Conservation (phyloP, 75 land plant species). For the Pinus albicaulis region DNA sequence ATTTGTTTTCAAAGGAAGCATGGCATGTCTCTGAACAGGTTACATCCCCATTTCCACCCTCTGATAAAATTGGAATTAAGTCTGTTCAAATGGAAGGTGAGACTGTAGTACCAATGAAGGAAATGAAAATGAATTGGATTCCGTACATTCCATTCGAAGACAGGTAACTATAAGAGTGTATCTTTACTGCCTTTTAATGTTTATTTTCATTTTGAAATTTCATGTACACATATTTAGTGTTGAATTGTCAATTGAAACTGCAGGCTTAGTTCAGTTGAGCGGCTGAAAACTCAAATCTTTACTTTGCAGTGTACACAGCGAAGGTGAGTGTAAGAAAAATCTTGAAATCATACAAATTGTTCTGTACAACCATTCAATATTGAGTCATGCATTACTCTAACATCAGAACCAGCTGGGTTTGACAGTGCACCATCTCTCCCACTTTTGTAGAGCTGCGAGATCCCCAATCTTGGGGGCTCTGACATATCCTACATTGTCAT, state of each 20-base stretch:
- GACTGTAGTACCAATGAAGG: slow-evolving; percentile 89
- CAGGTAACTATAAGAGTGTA: slow-evolving; percentile 36
- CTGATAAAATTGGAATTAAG: slow-evolving; percentile 95
- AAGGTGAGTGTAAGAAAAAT: slow-evolving; percentile 36
- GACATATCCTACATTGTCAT: too few species aligned
- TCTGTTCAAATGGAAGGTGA: slow-evolving; percentile 95
- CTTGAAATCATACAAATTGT: background rate
- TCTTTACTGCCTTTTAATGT: background rate
- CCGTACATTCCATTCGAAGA: slow-evolving; percentile 85
- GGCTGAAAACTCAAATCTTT: slow-evolving; percentile 72
- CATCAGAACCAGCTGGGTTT: too few species aligned
- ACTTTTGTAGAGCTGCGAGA: too few species aligned
- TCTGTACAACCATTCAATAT: background rate
- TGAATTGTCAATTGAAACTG: slow-evolving; percentile 6
- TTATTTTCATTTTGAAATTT: slow-evolving; percentile 4
- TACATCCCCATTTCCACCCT: slow-evolving; percentile 90
- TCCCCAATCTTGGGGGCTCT: too few species aligned
- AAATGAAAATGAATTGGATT: slow-evolving; percentile 99
- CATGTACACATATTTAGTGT: background rate
- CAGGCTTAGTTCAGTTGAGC: slow-evolving; percentile 79
- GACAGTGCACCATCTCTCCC: too few species aligned
- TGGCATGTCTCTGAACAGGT: slow-evolving; percentile 45
- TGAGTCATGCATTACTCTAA: too few species aligned
- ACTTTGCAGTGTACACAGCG: slow-evolving; percentile 91
- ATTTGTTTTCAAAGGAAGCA: background rate